Evolutionary conservation across 2,329 filamentous ascomycete genomes (phyloP).

Genomic region (Pyricularia pennisetigena): DNA sequence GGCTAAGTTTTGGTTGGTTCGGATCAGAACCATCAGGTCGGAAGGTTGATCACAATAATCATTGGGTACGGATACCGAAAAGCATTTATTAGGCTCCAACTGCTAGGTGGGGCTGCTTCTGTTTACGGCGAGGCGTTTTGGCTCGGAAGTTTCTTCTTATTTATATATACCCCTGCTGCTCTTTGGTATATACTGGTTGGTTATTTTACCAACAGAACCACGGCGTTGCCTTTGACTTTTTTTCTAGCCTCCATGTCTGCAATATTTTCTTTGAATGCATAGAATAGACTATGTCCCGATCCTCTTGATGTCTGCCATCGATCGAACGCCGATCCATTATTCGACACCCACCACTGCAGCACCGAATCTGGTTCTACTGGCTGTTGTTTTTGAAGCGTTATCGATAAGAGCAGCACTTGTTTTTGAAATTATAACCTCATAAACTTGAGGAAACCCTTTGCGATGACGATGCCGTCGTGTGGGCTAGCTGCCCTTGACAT

Average conservation of each 20-base stretch:
- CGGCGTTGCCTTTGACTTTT: background rate
- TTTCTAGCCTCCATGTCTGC: background rate
- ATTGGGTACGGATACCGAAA: background rate
- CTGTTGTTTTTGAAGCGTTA: background rate
- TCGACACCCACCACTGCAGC: background rate
- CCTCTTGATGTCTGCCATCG: background rate
- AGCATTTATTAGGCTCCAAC: background rate
- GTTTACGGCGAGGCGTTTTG: background rate
- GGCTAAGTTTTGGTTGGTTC: background rate
- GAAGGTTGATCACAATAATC: background rate
- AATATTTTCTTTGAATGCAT: background rate
- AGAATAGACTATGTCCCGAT: background rate
- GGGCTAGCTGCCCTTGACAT: constrained; percentile 53
- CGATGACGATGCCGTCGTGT: constrained; percentile 75
- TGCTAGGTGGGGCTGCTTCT: background rate
- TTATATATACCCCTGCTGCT: background rate
- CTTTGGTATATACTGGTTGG: background rate
- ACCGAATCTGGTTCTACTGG: background rate
- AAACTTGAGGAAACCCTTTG: constrained; percentile 67
- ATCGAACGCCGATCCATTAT: background rate
- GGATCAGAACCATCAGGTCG: background rate
- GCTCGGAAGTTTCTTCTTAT: background rate
- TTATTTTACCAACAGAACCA: background rate
- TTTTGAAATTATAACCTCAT: constrained; percentile 44
- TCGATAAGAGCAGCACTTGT: background rate